Base-by-base conservation (phyloP, 2,329 filamentous ascomycete genomes). In the Aureobasidium pullulans region DNA sequence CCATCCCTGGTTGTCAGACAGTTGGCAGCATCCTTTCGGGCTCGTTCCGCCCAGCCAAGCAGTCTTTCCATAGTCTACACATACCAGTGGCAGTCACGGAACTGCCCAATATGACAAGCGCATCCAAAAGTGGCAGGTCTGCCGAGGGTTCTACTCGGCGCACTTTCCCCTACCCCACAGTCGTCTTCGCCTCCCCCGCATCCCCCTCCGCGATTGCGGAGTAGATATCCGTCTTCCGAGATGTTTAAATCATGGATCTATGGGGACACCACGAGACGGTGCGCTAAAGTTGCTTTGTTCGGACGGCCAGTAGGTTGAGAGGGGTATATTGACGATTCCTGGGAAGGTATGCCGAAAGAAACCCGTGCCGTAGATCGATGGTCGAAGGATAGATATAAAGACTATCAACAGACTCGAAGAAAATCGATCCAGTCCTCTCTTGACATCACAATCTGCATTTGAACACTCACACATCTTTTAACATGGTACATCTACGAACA, bases 401-500 rank as follows among this genome's bases (percentile, higher is more conserved):
- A 42, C 54, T 44, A 34, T 49, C 34, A 19, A 37, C 42, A 15
- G 32, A 31, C 53, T 47, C 42, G 29, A 47, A 9, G 23, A n/a
- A 10, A 16, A 5, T 11, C 40, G 31, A 32, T 37, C 9, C 23
- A 6, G 39, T 52, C 29, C 6, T 13, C 48, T 31, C 29, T 52
- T 44, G 13, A 19, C 44, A 19, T 31, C 11, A 23, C 3, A 16
- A 10, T 11, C 10, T 15, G 19, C 11, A 23, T 19, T 19, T 8
- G 10, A 19, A 56, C 16, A 36, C 19, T 28, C n/a, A 9, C 31
- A 52, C n/a, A 42, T 15, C 23, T 23, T 23, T 57, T 40, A 62
- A 16, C 3, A 66, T 65, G 63, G 62, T 64, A 36, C 63, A 65
- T 56, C 37, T 64, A 29, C 60, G 65, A 46, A 66, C 65, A 43